A percentile compares a stretch with the other conserved stretches of the same genome.
phyloP scores from a whole-genome alignment of 2,329 filamentous ascomycete genomes.

The Colletotrichum endophyticum region DNA sequence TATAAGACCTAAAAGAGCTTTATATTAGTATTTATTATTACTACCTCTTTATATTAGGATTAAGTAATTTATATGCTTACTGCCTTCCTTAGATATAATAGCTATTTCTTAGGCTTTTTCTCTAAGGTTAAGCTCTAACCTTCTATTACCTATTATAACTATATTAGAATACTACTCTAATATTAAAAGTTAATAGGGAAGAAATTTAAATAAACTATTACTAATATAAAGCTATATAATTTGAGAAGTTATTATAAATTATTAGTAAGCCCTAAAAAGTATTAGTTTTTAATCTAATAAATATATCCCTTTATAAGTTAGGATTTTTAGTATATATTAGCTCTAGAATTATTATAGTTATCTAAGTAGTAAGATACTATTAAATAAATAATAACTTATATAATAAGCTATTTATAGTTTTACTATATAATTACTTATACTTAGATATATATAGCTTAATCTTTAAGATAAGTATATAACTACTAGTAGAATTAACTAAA shows the following conservation, averaged over 20 bases:
- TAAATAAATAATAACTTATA: background rate
- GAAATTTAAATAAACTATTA: background rate
- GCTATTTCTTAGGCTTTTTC: background rate
- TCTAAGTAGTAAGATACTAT: background rate
- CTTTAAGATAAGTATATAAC: background rate
- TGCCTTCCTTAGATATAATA: background rate
- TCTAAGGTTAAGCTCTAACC: background rate
- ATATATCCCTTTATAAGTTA: background rate
- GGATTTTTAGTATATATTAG: background rate
- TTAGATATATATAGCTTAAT: background rate
- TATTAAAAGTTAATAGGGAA: background rate
- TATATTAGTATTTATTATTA: background rate
- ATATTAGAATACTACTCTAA: background rate
- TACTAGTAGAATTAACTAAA: background rate
- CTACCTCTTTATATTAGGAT: background rate
- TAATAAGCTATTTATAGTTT: background rate
- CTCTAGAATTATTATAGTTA: background rate
- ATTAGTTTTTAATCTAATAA: background rate
- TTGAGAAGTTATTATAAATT: background rate
- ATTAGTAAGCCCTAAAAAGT: background rate
- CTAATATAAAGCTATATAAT: background rate
- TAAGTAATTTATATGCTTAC: background rate
- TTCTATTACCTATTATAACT: background rate
- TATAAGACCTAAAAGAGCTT: background rate
- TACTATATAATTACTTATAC: background rate